Percentiles rank a stretch among this genome's conserved stretches.
phyloP scores from a whole-genome alignment of 768 basidiomycete species.

The Termitomyces heimii region DNA sequence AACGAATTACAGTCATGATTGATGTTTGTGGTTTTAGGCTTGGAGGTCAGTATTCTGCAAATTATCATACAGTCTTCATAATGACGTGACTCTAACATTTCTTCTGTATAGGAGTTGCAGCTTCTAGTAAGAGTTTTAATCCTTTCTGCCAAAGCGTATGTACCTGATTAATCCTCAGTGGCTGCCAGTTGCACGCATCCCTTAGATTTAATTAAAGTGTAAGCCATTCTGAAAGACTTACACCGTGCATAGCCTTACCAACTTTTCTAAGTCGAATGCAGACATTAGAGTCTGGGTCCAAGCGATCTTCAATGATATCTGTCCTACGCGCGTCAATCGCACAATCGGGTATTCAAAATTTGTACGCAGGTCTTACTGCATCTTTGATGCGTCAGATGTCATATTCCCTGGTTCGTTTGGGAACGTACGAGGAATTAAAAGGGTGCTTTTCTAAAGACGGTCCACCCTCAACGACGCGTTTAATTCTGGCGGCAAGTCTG shows the following conservation, averaged over 20 bases:
- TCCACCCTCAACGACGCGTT: conserved; percentile 44
- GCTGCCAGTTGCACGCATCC: conserved; percentile 81
- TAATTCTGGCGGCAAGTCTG: conserved; percentile 59
- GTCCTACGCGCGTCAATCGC: conserved; percentile 61
- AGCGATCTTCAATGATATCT: conserved; percentile 57
- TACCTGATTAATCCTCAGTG: conserved; percentile 36
- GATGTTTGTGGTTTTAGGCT: conserved; percentile 36
- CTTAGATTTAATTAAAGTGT: conserved; percentile 84
- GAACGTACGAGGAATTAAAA: conserved; percentile 78
- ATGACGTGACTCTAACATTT: neutral
- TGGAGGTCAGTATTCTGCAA: conserved; percentile 40
- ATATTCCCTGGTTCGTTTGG: conserved; percentile 82
- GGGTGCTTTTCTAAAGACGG: conserved; percentile 42
- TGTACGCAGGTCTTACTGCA: conserved; percentile 80
- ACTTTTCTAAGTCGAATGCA: conserved; percentile 65
- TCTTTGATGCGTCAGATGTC: conserved; percentile 88
- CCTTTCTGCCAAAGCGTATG: neutral
- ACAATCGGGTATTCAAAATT: conserved; percentile 62
- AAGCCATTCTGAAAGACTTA: conserved; percentile 16
- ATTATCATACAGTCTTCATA: neutral
- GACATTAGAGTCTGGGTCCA: conserved; percentile 48
- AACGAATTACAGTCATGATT: neutral
- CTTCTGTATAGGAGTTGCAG: conserved; percentile 44
- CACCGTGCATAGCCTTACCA: neutral
- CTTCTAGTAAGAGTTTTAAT: conserved; percentile 42